Percentiles rank a stretch among this genome's conserved stretches.
Evolutionary conservation across 148 eudicot species (phyloP).

Genomic region (Rhododendron griersonianum): DNA sequence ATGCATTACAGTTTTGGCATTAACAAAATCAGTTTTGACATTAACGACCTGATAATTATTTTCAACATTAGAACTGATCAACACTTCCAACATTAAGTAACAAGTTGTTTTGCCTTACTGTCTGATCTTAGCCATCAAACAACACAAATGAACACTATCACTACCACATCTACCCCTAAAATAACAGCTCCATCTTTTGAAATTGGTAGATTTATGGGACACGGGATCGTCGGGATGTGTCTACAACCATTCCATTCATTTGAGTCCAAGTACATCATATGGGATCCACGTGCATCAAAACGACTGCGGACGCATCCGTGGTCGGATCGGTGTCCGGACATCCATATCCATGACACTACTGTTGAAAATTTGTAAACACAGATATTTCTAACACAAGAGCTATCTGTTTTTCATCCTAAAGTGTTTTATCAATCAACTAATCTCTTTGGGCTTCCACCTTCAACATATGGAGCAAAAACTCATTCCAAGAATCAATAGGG

Average conservation of each 20-base stretch:
- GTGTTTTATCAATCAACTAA: not conserved
- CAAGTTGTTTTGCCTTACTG: no score
- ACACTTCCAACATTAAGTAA: no score
- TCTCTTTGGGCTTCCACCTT: slow-evolving; percentile 14
- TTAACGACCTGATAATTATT: no score
- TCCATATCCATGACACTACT: not conserved
- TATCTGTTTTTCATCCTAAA: not conserved
- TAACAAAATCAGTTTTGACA: no score
- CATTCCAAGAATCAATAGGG: slow-evolving; percentile 29
- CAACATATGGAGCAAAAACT: slow-evolving; percentile 36
- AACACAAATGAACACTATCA: no score
- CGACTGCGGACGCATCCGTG: not conserved
- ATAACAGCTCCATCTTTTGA: not conserved
- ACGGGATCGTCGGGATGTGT: not conserved
- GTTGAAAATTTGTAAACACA: not conserved
- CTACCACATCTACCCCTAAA: no score
- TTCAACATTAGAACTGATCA: no score
- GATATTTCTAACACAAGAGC: not conserved
- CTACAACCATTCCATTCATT: not conserved
- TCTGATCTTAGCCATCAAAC: no score
- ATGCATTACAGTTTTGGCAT: no score
- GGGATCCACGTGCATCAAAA: not conserved
- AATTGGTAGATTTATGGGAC: not conserved
- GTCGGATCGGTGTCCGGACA: not conserved
- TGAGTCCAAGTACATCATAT: not conserved